Base-by-base conservation (phyloP, 2,329 filamentous ascomycete species). In the Colletotrichum costaricense region DNA sequence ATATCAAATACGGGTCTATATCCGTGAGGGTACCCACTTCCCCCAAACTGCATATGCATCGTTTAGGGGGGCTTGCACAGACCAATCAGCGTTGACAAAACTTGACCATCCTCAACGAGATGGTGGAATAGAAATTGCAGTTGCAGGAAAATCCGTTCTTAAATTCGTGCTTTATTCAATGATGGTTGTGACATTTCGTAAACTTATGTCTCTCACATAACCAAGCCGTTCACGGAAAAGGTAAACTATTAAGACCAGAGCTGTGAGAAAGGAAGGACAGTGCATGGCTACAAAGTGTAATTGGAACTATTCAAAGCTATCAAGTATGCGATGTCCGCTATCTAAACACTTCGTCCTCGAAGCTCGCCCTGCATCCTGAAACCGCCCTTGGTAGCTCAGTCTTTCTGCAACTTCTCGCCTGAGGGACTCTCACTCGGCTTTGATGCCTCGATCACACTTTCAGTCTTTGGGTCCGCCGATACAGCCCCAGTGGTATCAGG, bases 91-190 rank as follows among this genome's bases (percentile, higher is more conserved):
- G 14, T 26, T 49, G 7, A 49, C 42, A 64, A 42, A 52, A 52
- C 60, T n/a, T 33, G 7, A 28, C 26, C 52, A 65, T 65, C 26
- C 59, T 64, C 66, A 69, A 56, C 26, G 59, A 69, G 33, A 64
- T 49, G 42, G 42, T 14, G 58, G 55, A 46, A 69, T 54, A n/a
- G 9, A 11, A 56, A 42, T 14, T 42, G 19, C 24, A 49, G 42
- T 3, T 49, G 42, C 19, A 22, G 22, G 12, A 2, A 56, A 16
- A 63, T 4, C n/a, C 12, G n/a, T 22, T 28, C 6, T 7, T 9
- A 6, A 11, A 11, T 11, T 4, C 19, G 42, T 49, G 42, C 19
- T 22, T 49, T 49, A 8, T 49, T 22, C 19, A 49, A 9, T 9
- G 1, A n/a, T 49, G 4, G 16, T 19, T 49, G 19, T 49, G 42